Percentiles rank a stretch among this genome's conserved stretches.
These are phyloP conservation scores for Capsella bursapastoris DNA, from an alignment of 345 rosid species.

Conservation along the genomic window DNA sequence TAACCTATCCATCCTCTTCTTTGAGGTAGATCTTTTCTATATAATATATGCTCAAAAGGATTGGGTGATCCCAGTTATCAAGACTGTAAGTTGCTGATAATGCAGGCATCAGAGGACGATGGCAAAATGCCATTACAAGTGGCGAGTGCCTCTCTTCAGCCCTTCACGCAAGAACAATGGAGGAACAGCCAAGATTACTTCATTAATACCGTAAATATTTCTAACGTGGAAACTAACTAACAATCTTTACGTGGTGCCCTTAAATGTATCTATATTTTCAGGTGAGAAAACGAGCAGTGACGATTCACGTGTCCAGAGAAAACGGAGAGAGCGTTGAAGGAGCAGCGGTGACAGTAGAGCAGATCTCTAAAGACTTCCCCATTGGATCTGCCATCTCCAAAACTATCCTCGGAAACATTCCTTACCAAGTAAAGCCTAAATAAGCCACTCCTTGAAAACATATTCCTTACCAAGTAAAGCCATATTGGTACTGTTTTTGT, in stretches of 20 bases:
- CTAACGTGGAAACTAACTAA: background rate
- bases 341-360: slow-evolving; percentile 53
- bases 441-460: slow-evolving; percentile 54
- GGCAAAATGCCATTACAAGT: slow-evolving; percentile 47
- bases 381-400: slow-evolving; percentile 81
- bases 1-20: slow-evolving; percentile 49
- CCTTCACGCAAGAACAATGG: slow-evolving; percentile 79
- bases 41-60: background rate
- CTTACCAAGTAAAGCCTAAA: slow-evolving; percentile 59
- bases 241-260: background rate
- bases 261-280: slow-evolving; percentile 14
- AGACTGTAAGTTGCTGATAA: background rate
- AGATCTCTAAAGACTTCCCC: slow-evolving; percentile 80
- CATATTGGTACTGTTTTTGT: background rate
- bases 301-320: slow-evolving; percentile 64
- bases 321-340: slow-evolving; percentile 63
- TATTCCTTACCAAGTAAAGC: slow-evolving; percentile 63
- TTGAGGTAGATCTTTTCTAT: slow-evolving; percentile 51
- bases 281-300: slow-evolving; percentile 77
- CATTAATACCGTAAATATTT: slow-evolving; percentile 55
- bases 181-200: slow-evolving; percentile 60
- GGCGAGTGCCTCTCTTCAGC: slow-evolving; percentile 66
- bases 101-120: slow-evolving; percentile 51
- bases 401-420: slow-evolving; percentile 67
- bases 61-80: background rate